Evolutionary conservation across 805 yeast species (phyloP).

Genomic region (Ogataea angusta): DNA sequence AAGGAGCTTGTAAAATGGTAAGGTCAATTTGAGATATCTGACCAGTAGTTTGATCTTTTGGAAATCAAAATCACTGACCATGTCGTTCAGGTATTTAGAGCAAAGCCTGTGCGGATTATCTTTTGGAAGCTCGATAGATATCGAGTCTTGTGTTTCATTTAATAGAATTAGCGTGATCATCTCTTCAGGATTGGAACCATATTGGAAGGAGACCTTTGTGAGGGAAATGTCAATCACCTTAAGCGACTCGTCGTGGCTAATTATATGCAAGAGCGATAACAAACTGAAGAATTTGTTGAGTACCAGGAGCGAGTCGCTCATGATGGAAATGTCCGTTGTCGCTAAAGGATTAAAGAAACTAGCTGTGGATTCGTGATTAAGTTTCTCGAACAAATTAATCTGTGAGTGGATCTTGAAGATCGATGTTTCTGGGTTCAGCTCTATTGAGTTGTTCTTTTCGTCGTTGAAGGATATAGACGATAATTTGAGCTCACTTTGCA

Average conservation of each 20-base stretch:
- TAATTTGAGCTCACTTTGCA: constrained; percentile 24
- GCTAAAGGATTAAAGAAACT: constrained; percentile 3
- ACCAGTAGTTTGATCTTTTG: constrained; percentile 27
- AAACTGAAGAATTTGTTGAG: constrained; percentile 29
- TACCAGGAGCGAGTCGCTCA: constrained; percentile 26
- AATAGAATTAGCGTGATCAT: constrained; percentile 25
- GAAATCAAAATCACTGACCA: constrained; percentile 19
- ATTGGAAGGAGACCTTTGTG: constrained; percentile 30
- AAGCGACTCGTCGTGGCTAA: constrained; percentile 27
- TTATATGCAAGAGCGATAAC: constrained; percentile 29
- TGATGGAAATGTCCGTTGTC: constrained; percentile 16
- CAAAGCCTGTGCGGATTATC: constrained; percentile 31
- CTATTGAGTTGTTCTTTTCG: constrained; percentile 23
- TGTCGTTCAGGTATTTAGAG: constrained; percentile 23
- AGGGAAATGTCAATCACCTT: constrained; percentile 28
- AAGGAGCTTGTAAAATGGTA: constrained; percentile 27
- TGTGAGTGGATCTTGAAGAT: constrained; percentile 30
- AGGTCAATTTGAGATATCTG: constrained; percentile 28
- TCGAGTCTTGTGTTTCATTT: constrained; percentile 20
- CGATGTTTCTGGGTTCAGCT: constrained; percentile 23
- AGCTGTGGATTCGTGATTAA: constrained; percentile 13
- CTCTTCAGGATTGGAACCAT: constrained; percentile 28
- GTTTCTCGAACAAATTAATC: constrained; percentile 24
- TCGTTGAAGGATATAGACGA: constrained; percentile 28
- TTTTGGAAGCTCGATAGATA: constrained; percentile 27